Conservation (phyloP, 1,284 basidiomycete genomes). For the Marasmius oreades region DNA sequence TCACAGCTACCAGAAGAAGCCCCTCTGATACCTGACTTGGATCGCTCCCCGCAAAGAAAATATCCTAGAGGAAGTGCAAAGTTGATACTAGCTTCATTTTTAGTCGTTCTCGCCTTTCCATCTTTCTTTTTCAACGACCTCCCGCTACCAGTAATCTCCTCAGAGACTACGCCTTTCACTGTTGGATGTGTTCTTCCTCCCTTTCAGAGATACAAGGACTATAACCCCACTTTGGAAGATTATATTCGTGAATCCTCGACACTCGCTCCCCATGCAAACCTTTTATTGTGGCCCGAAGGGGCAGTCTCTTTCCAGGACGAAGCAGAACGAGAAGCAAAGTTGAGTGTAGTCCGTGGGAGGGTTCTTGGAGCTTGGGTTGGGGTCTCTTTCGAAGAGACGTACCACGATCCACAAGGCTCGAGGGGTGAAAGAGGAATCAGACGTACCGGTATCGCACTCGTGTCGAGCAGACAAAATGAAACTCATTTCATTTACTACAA, state of each 20-base stretch:
- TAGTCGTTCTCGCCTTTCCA: constrained; percentile 52
- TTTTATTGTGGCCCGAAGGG: constrained; percentile 80
- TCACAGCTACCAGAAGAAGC: constrained; percentile 21
- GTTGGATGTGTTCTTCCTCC: constrained; percentile 66
- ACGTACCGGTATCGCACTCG: constrained; percentile 61
- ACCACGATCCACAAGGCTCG: constrained; percentile 29
- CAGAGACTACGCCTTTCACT: constrained; percentile 47
- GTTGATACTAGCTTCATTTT: constrained; percentile 32
- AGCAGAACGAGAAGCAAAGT: constrained; percentile 44
- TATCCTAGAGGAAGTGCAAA: neutral
- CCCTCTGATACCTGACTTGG: constrained; percentile 15
- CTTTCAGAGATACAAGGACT: constrained; percentile 33
- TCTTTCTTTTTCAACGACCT: constrained; percentile 42
- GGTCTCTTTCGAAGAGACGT: constrained; percentile 62
- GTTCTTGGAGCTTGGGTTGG: constrained; percentile 46
- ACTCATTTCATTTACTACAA: constrained; percentile 68
- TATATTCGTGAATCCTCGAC: constrained; percentile 54
- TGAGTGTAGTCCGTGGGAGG: constrained; percentile 37
- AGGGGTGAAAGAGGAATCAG: constrained; percentile 36
- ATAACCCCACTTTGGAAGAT: constrained; percentile 46
- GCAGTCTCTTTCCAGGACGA: constrained; percentile 59
- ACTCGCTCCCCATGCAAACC: constrained; percentile 40
- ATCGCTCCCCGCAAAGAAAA: neutral
- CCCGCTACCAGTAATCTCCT: constrained; percentile 40
- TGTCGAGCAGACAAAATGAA: constrained; percentile 38